phyloP scores from a whole-genome alignment of 78 protist genomes.

The Pigoraptor vietnamica region DNA sequence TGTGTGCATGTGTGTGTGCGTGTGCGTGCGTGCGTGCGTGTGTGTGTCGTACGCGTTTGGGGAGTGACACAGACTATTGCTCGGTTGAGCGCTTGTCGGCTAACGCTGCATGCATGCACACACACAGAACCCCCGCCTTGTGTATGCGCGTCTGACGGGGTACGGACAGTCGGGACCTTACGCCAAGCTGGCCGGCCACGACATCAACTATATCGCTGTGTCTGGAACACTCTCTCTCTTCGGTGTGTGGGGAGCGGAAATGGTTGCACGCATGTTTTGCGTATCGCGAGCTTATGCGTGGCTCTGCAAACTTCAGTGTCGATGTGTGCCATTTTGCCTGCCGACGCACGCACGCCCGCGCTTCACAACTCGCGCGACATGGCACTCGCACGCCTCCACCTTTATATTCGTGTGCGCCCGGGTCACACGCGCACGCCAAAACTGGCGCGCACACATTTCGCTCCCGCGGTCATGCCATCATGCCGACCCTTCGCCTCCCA shows the following conservation, averaged over 20 bases:
- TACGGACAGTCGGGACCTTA: conserved; percentile 60
- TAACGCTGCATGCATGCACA: no score
- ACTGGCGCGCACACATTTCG: no score
- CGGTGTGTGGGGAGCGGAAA: background rate
- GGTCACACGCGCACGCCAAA: no score
- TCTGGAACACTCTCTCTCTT: conserved; percentile 41
- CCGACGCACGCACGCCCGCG: no score
- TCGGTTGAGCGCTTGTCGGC: no score
- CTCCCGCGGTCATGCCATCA: no score
- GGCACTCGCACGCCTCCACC: background rate
- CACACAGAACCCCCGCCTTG: conserved; percentile 38
- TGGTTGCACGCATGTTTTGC: no score
- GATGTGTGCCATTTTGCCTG: background rate
- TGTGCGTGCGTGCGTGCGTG: background rate
- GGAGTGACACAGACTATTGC: background rate
- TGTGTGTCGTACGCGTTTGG: no score
- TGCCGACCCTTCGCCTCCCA: background rate
- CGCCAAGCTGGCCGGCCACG: conserved; percentile 66
- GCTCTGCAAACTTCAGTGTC: background rate
- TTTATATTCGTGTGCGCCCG: no score
- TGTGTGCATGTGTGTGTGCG: no score
- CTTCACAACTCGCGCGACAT: no score
- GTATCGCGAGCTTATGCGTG: background rate
- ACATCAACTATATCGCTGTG: conserved; percentile 63
- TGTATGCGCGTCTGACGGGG: conserved; percentile 67